Base-by-base conservation (phyloP, 306 rosid genomes). In the Prunus armeniaca region DNA sequence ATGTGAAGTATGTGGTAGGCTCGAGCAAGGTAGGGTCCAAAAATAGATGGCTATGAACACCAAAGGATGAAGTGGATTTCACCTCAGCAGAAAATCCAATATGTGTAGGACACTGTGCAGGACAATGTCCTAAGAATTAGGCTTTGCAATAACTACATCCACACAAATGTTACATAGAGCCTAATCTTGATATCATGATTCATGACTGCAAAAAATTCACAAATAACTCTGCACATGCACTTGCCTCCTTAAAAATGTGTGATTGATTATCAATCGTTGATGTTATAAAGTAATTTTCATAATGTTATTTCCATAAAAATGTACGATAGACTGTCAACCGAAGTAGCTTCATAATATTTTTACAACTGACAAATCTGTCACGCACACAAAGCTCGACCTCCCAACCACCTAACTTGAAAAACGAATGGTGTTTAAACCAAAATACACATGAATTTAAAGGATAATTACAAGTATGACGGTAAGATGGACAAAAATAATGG, bases 61-160 rank as follows among this genome's bases (percentile, higher is more conserved):
- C 9, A 72, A 65, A 15, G 65, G 28, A 45, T 64, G 77, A 69
- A 69, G 67, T 32, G 14, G 77, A 69, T 63, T 72, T 62, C 34
- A 65, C 71, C 52, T 52, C 58, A 15, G 17, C 19, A 73, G 18
- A 62, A 45, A 32, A 28, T 72, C 34, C 76, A 38, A 55, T 32
- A 27, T 22, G 52, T 11, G 43, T 41, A 78, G 49, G 66, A 25
- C 65, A 71, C 5, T 61, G n/a, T 34, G 54, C 14, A 51, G 52
- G 78, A 32, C 67, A 72, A 4, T 64, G 32, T 45, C 67, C 45
- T 19, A 72, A 56, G 69, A 65, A 79, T 72, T 50, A 62, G 72
- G 76, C 71, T 46, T 56, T n/a, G 60, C 50, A 65, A 54, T 27
- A 54, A 28, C 57, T 72, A 72, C 65, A 56, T 55, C 45, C 63